Evolutionary conservation across 1,284 basidiomycete genomes (phyloP).

Genomic region (Puccinia hordei): DNA sequence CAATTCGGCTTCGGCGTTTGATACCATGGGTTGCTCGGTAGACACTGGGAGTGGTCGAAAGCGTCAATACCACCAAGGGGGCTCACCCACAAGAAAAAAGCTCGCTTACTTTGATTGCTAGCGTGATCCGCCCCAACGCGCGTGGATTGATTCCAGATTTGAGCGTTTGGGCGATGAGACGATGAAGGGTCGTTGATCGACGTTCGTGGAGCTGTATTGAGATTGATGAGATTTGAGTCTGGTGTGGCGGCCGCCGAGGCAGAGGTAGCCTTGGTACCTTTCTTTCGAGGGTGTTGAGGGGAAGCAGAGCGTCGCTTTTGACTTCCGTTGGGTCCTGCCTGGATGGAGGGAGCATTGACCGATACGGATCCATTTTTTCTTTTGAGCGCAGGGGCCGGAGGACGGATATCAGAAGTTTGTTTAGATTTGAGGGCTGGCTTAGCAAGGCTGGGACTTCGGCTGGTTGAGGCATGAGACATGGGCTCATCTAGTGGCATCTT

Average conservation of each 20-base stretch:
- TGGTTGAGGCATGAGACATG: constrained; percentile 28
- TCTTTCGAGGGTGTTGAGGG: constrained; percentile 64
- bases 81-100: background rate
- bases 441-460: constrained; percentile 42
- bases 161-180: background rate
- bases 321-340: constrained; percentile 62
- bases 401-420: constrained; percentile 57
- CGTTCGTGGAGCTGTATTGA: constrained; percentile 53
- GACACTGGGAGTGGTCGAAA: background rate
- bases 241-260: constrained; percentile 72
- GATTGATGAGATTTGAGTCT: constrained; percentile 83
- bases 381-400: constrained; percentile 6
- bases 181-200: constrained; percentile 21
- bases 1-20: constrained; percentile 78
- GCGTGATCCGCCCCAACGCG: background rate
- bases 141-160: background rate
- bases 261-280: constrained; percentile 58
- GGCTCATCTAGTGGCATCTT: constrained; percentile 74
- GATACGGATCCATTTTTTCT: constrained; percentile 58
- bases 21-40: constrained; percentile 54
- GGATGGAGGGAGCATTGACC: constrained; percentile 57
- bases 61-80: background rate
- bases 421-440: constrained; percentile 46
- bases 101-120: background rate
- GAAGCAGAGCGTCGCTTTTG: constrained; percentile 75